These are phyloP conservation scores for Lanmaoa rubissima DNA, from an alignment of 768 basidiomycete species.

Conservation along the genomic window DNA sequence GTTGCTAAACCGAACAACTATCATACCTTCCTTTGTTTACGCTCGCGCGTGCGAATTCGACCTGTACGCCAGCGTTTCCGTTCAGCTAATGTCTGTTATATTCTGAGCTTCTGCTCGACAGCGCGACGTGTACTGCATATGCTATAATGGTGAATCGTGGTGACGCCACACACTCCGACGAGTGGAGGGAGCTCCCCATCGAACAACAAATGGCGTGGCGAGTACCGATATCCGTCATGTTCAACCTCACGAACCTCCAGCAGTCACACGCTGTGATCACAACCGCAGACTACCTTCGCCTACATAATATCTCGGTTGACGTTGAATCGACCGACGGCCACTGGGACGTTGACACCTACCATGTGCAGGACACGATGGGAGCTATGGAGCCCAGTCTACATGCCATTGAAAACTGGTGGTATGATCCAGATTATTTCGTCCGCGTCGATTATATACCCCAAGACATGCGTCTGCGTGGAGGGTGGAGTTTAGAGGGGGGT, in stretches of 20 bases:
- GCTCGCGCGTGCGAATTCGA: conserved; percentile 45
- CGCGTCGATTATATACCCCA: conserved; percentile 38
- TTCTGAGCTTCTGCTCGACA: conserved; percentile 6
- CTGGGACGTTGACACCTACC: conserved; percentile 39
- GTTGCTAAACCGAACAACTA: conserved; percentile 41
- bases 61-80: conserved; percentile 12
- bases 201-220: conserved; percentile 38
- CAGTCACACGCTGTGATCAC: conserved; percentile 38
- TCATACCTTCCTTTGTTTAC: conserved; percentile 47
- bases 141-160: conserved; percentile 46
- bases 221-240: conserved; percentile 39
- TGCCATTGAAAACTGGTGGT: conserved; percentile 38
- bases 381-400: conserved; percentile 24
- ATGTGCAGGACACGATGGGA: conserved; percentile 21
- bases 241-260: conserved; percentile 42
- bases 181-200: conserved; percentile 40
- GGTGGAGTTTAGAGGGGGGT: conserved; percentile 22
- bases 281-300: conserved; percentile 40
- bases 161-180: conserved; percentile 37
- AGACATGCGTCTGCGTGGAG: conserved; percentile 33
- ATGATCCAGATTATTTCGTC: conserved; percentile 33
- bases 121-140: conserved; percentile 39
- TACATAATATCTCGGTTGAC: conserved; percentile 35
- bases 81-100: neutral
- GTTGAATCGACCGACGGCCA: conserved; percentile 37